Evolutionary conservation across 169 alveolate genomes (phyloP), one percentile per base, ranked within the genome.

Genomic region (Neospora caninum): DNA sequence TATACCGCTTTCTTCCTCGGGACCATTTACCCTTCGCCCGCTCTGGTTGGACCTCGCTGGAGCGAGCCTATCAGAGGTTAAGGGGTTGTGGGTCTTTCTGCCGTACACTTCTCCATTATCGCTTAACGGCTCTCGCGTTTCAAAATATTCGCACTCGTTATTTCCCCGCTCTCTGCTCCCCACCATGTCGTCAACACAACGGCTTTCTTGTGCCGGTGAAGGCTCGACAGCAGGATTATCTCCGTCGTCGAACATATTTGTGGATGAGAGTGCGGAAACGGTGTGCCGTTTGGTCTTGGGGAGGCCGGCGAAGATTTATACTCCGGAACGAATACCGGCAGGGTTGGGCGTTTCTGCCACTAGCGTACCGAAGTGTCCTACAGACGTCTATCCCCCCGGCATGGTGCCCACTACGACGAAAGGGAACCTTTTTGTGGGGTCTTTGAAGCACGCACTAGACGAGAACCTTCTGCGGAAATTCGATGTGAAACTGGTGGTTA

Each of bases 371-470:
- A 20, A 0, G 78, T 64, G 78, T 64, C 78, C 78, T 0, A 64
- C 78, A 64, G 87, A 78, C 43, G 43, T 39, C 45, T 82, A 82
- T 45, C 89, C 89, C 18, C 94, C 94, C 20, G 94, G 94, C 1
- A 39, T 78, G 22, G 94, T 91, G 0, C 69, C 64, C 2, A 80
- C 94, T 18, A 18, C 6, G 41, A 91, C 94, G 36, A 10, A 41
- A 18, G 94, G 94, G 16, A 27, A 67, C 80, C 91, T 91, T 29
- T 91, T 80, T 80, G 91, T 91, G 64, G 94, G 94, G 58, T 49
- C 91, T 49, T 36, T 91, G 82, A 7, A 27, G 83, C 88, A 91
- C 54, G 94, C 94, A 13, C 64, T 91, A 18, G 82, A 91, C 42
- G 94, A 80, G 91, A 34, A 43, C 16, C 53, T 91, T 39, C 89